phyloP scores from a whole-genome alignment of 2,329 filamentous ascomycete genomes.

The Magnaporthales sp. region DNA sequence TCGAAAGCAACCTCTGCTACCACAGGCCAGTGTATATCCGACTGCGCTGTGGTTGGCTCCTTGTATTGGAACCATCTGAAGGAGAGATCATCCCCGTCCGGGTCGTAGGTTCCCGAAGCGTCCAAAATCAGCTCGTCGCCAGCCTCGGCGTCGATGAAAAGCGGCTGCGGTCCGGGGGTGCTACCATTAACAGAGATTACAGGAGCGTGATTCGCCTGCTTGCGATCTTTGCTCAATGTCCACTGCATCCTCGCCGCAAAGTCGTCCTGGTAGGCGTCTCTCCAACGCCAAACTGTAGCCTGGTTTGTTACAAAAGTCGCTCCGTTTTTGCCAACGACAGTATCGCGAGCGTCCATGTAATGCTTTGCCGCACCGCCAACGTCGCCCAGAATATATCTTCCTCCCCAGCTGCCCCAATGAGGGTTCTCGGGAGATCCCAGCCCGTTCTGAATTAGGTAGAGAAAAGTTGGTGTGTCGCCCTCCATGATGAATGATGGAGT shows the following conservation, averaged over 20 bases:
- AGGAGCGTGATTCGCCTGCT: constrained; percentile 35
- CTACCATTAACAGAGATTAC: constrained; percentile 31
- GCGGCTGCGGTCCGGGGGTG: constrained; percentile 23
- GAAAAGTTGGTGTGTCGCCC: constrained; percentile 41
- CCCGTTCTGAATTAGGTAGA: constrained; percentile 39
- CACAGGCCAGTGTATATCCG: constrained; percentile 18
- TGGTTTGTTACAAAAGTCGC: constrained; percentile 17
- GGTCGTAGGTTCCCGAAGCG: constrained; percentile 35
- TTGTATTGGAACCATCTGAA: constrained; percentile 43
- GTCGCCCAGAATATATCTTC: constrained; percentile 29
- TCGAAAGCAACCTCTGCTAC: constrained; percentile 20
- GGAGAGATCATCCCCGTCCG: constrained; percentile 30
- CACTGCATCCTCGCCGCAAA: constrained; percentile 33
- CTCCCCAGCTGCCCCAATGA: constrained; percentile 39
- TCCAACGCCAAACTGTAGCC: constrained; percentile 33
- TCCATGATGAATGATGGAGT: constrained; percentile 42
- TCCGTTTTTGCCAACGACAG: constrained; percentile 19
- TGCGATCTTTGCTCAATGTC: constrained; percentile 19
- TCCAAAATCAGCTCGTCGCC: constrained; percentile 31
- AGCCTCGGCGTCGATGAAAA: constrained; percentile 30
- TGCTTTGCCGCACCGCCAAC: constrained; percentile 15
- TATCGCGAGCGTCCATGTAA: constrained; percentile 21
- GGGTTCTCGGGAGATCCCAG: constrained; percentile 36
- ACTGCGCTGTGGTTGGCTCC: constrained; percentile 28
- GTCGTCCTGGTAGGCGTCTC: constrained; percentile 29